Evolutionary conservation across 768 basidiomycete genomes (phyloP).

Genomic region (Peribolospora baueri): DNA sequence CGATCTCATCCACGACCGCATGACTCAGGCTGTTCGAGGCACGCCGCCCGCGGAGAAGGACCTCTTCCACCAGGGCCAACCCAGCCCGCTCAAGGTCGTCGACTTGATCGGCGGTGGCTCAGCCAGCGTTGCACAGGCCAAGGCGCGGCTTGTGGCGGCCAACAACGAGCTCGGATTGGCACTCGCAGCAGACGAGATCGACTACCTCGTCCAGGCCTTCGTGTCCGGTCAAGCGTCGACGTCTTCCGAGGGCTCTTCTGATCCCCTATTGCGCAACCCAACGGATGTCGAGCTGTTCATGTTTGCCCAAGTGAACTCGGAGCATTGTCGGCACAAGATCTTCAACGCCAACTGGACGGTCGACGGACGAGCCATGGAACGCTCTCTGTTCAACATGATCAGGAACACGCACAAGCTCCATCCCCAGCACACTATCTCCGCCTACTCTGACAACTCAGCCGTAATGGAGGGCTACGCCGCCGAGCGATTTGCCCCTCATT

Average conservation of each 20-base stretch:
- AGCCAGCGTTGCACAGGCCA: constrained; percentile 25
- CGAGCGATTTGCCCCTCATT: constrained; percentile 44
- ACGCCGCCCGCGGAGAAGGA: constrained; percentile 32
- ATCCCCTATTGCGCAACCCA: constrained; percentile 44
- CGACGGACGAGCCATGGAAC: constrained; percentile 37
- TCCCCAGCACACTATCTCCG: constrained; percentile 61
- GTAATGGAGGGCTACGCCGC: constrained; percentile 57
- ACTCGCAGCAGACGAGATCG: constrained; percentile 64
- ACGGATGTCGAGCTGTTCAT: constrained; percentile 98
- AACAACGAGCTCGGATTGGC: constrained; percentile 76
- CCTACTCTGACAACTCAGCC: constrained; percentile 94
- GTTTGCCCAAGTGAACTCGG: constrained; percentile 99
- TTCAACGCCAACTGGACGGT: constrained; percentile 96
- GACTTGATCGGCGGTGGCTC: constrained; percentile 27
- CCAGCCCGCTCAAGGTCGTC: constrained; percentile 45
- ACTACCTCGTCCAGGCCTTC: constrained; percentile 75
- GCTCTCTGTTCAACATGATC: constrained; percentile 87
- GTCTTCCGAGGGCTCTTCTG: constrained; percentile 19
- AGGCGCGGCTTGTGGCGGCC: constrained; percentile 40
- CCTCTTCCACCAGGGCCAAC: constrained; percentile 30
- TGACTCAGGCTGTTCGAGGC: constrained; percentile 63
- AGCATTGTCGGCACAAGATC: constrained; percentile 97
- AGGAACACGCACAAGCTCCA: constrained; percentile 70
- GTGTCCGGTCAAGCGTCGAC: constrained; percentile 28
- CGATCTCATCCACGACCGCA: constrained; percentile 69